A percentile compares a stretch with the other conserved stretches of the same genome.
Conservation (phyloP, 1,284 basidiomycete genomes). For the Leccinum brunneo-olivaceum region DNA sequence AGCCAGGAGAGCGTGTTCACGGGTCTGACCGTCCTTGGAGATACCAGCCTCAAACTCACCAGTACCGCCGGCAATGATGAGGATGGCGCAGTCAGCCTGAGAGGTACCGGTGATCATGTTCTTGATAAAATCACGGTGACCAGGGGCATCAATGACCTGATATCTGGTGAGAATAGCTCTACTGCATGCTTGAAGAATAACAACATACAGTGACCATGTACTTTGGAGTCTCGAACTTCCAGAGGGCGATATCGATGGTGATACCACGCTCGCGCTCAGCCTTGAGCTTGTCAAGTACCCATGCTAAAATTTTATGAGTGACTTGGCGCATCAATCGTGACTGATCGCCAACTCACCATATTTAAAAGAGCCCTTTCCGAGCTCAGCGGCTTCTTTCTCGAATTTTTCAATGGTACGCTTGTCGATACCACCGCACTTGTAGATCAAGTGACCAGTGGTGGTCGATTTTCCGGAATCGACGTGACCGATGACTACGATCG, state of each 20-base stretch:
- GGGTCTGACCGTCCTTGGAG: constrained; percentile 99
- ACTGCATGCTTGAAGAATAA: not conserved
- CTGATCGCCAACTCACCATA: constrained; percentile 61
- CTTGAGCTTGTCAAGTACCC: constrained; percentile 99
- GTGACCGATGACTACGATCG: constrained; percentile 84
- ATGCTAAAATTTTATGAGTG: constrained; percentile 50
- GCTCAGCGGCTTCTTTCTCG: constrained; percentile 99
- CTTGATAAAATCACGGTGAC: constrained; percentile 99
- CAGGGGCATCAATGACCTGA: constrained; percentile 95
- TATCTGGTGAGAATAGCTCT: constrained; percentile 10
- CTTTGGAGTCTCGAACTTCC: constrained; percentile 98
- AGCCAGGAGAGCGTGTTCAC: constrained; percentile 99
- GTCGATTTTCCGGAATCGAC: constrained; percentile 99
- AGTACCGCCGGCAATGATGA: constrained; percentile 98
- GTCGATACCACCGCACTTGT: constrained; percentile 99
- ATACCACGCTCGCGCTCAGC: constrained; percentile 99
- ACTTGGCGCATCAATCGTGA: constrained; percentile 18
- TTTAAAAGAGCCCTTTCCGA: constrained; percentile 99
- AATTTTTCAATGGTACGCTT: constrained; percentile 99
- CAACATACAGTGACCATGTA: constrained; percentile 77
- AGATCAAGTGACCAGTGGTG: constrained; percentile 99
- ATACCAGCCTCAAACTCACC: constrained; percentile 99
- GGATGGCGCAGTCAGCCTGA: constrained; percentile 98
- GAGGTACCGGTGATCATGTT: constrained; percentile 99
- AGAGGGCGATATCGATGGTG: constrained; percentile 99